Evolutionary conservation across 179 eudicot genomes (phyloP), one percentile per base, ranked within the genome.

Genomic region (Silene noctiflora): DNA sequence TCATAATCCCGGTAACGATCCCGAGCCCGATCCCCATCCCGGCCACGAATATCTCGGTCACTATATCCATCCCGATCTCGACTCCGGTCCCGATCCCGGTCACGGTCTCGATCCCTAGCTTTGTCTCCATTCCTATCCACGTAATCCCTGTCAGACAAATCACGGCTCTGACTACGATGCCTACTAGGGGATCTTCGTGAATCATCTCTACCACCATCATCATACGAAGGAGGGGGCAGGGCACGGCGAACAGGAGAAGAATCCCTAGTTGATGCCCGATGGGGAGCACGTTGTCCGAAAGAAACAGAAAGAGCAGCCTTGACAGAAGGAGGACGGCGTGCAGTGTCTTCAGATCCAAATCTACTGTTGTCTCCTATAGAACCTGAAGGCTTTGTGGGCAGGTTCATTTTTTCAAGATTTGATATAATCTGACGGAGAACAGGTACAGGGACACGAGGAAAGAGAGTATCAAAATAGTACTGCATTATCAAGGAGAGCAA

Each of bases 281-380:
- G 99, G 55, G 99, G 99, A 19, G 99, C 99, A 48, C 97, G 95
- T 80, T 95, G 99, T 21, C 99, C 99, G 75, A 95, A 95, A 12
- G 99, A 95, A 75, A 95, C 99, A 25, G 99, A 95, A 60, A 95
- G 97, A 29, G 99, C 89, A 62, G 99, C 99, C 86, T 95, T 95
- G 33, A 95, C 99, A 81, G 99, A 95, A 69, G 99, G 99, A n/a
- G 99, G 99, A 16, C 99, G 89, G 19, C 99, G 94, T 8, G 99
- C 95, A 81, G 97, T 93, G 81, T 95, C 99, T 48, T 93, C 99
- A 20, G 95, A 86, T 65, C 88, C 88, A 55, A 89, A 86, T 60
- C 99, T 97, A 64, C 90, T 91, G 63, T 89, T 76, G 44, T 95
- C 97, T 31, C 99, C 99, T 13, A 91, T 95, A 51, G 88, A 87